phyloP scores from a whole-genome alignment of 306 rosid species.

The Benincasa hispida region DNA sequence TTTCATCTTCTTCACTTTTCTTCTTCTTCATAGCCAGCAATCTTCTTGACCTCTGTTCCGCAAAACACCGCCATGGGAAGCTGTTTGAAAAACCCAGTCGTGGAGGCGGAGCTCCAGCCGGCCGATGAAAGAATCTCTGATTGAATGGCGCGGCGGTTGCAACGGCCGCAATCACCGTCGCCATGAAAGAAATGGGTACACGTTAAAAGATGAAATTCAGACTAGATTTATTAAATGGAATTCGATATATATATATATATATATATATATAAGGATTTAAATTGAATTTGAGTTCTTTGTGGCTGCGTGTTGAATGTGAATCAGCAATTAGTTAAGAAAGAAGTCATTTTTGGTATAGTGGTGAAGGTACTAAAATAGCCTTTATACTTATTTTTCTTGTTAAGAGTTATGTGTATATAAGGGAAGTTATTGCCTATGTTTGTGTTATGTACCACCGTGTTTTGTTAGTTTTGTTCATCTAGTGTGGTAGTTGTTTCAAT shows the following conservation, averaged over 20 bases:
- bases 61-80: not conserved
- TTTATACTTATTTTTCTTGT: not conserved
- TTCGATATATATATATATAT: too few species aligned
- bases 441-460: not conserved
- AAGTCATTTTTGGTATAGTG: not conserved
- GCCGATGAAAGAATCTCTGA: not conserved
- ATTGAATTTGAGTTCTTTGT: not conserved
- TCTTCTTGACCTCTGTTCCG: conserved; percentile 11
- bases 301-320: not conserved
- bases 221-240: not conserved
- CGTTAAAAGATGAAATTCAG: not conserved
- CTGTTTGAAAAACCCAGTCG: not conserved
- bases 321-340: not conserved
- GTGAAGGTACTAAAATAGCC: not conserved
- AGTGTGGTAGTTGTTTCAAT: too few species aligned
- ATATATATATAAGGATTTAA: not conserved
- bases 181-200: conserved; percentile 6
- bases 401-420: too few species aligned
- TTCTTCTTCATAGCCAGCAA: not conserved
- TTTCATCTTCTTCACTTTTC: not conserved
- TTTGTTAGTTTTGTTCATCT: not conserved
- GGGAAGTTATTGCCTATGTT: not conserved
- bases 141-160: not conserved
- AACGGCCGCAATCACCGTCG: conserved; percentile 10
- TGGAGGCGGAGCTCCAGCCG: not conserved